phyloP scores from a whole-genome alignment of 2,329 filamentous ascomycete genomes.

The Nothophaeocryptopus gaeumannii region DNA sequence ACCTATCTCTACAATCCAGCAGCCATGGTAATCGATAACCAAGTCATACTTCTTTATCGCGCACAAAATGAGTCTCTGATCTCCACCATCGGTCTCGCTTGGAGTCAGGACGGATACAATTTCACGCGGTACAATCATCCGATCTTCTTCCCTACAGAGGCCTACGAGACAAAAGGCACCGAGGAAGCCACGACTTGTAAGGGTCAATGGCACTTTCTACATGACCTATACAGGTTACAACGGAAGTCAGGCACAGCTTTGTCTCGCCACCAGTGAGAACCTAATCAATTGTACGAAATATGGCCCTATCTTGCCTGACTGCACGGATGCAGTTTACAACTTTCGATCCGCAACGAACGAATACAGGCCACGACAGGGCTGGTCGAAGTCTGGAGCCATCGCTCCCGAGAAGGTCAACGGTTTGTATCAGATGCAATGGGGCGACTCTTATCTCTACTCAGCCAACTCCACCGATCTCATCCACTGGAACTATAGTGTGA shows the following conservation, averaged over 20 bases:
- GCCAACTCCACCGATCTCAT: constrained; percentile 34
- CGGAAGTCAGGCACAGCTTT: constrained; percentile 33
- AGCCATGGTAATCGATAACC: constrained; percentile 32
- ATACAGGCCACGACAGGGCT: constrained; percentile 17
- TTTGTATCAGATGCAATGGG: constrained; percentile 38
- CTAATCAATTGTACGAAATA: constrained; percentile 38
- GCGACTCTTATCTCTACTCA: constrained; percentile 34
- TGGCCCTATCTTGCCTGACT: constrained; percentile 31
- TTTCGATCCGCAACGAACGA: constrained; percentile 18
- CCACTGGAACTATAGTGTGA: constrained; percentile 27
- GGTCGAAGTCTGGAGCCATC: constrained; percentile 31
- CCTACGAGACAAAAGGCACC: constrained; percentile 36
- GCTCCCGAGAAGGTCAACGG: constrained; percentile 33
- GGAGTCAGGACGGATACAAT: constrained; percentile 37
- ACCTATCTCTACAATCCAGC: constrained; percentile 33
- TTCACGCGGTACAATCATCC: constrained; percentile 37
- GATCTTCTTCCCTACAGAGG: constrained; percentile 34
- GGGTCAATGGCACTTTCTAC: constrained; percentile 39
- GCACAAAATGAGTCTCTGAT: constrained; percentile 36
- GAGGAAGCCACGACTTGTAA: constrained; percentile 40
- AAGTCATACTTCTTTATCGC: constrained; percentile 38
- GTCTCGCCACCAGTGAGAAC: constrained; percentile 38
- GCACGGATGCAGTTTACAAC: constrained; percentile 23
- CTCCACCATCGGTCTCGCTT: constrained; percentile 38
- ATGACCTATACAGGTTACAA: constrained; percentile 40